Evolutionary conservation across 495 filamentous ascomycete species (phyloP).

Genomic region (Jackrogersella multiformis): DNA sequence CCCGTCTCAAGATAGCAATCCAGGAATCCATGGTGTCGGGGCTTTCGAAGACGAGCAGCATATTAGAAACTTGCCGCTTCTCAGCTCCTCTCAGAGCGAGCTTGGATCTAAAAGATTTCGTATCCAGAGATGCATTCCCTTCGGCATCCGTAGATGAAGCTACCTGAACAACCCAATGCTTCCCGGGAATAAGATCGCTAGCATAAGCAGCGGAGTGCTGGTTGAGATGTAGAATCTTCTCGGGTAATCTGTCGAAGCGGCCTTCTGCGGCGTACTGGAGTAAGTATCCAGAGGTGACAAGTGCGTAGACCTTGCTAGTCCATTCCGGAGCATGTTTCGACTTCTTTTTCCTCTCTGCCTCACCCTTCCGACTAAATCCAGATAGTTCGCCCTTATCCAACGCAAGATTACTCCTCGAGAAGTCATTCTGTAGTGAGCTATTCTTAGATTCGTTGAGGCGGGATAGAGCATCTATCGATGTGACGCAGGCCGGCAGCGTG

Average conservation of each 20-base stretch:
- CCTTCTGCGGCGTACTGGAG: slow-evolving; percentile 89
- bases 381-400: slow-evolving; percentile 40
- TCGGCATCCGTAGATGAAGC: slow-evolving; percentile 77
- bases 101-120: slow-evolving; percentile 73
- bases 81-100: slow-evolving; percentile 73
- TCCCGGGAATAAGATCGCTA: slow-evolving; percentile 90
- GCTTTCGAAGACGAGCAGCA: slow-evolving; percentile 82
- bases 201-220: slow-evolving; percentile 92
- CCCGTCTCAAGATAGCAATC: slow-evolving; percentile 71
- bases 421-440: slow-evolving; percentile 55
- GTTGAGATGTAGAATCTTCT: slow-evolving; percentile 84
- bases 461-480: slow-evolving; percentile 67
- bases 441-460: slow-evolving; percentile 65
- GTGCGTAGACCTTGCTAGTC: slow-evolving; percentile 82
- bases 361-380: slow-evolving; percentile 46
- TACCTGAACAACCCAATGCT: slow-evolving; percentile 91
- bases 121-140: slow-evolving; percentile 59
- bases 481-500: slow-evolving; percentile 60
- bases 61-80: slow-evolving; percentile 68
- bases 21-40: slow-evolving; percentile 89
- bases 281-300: slow-evolving; percentile 83
- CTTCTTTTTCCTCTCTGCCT: slow-evolving; percentile 54
- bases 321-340: slow-evolving; percentile 70
- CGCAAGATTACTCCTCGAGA: slow-evolving; percentile 43
- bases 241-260: slow-evolving; percentile 80